A percentile compares a stretch with the other conserved stretches of the same genome.
phyloP scores from a whole-genome alignment of 371 early-diverging fungal species.

The Saksenaea oblongispora region DNA sequence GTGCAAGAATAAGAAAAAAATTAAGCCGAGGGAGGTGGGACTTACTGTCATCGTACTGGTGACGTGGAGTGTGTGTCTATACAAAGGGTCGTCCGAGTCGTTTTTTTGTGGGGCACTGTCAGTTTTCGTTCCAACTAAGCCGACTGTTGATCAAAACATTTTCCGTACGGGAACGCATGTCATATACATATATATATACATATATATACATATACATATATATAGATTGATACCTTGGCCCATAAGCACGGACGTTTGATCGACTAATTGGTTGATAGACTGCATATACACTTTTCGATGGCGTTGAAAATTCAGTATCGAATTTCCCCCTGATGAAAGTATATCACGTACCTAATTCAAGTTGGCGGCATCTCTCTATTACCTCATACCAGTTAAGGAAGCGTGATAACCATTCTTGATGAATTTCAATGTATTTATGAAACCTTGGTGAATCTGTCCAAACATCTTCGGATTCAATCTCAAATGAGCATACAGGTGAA shows the following conservation, averaged over 20 bases:
- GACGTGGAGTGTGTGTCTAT: background rate
- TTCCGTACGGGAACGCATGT: too few species aligned
- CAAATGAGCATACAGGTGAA: constrained; percentile 10
- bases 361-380: constrained; percentile 32
- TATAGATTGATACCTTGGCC: background rate
- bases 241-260: background rate
- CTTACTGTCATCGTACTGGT: background rate
- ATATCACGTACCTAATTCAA: constrained; percentile 25
- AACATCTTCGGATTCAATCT: constrained; percentile 30
- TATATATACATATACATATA: background rate
- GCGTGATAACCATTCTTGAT: constrained; percentile 25
- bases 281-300: constrained; percentile 2
- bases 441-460: constrained; percentile 37
- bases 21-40: background rate
- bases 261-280: constrained; percentile 3
- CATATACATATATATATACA: too few species aligned
- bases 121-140: background rate
- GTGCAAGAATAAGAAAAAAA: background rate
- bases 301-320: background rate
- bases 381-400: constrained; percentile 29
- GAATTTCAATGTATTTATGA: constrained; percentile 24
- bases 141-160: background rate
- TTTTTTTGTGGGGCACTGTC: background rate
- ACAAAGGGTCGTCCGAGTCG: background rate
- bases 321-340: background rate